Evolutionary conservation across 768 basidiomycete genomes (phyloP).

Genomic region (Boletus patriciae): DNA sequence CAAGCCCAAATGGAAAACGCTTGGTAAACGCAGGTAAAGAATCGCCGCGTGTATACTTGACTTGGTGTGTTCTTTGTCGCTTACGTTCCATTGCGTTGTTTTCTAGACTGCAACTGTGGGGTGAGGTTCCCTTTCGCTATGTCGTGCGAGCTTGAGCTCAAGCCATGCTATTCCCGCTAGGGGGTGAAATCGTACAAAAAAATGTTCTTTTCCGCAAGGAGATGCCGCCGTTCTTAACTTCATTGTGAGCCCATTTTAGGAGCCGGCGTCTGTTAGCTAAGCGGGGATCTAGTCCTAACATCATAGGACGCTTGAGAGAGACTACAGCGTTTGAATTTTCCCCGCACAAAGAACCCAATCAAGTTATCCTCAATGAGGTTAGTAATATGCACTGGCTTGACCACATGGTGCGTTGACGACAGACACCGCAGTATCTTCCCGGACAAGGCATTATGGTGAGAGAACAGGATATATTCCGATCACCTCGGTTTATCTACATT

Average conservation of each 20-base stretch:
- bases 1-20: slow-evolving; percentile 79
- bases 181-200: slow-evolving; percentile 72
- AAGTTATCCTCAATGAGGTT: slow-evolving; percentile 87
- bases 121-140: slow-evolving; percentile 36
- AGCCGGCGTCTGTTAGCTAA: slow-evolving; percentile 5
- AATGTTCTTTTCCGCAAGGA: slow-evolving; percentile 66
- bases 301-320: slow-evolving; percentile 65
- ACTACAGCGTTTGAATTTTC: slow-evolving; percentile 65
- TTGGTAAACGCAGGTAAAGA: slow-evolving; percentile 20
- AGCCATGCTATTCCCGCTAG: slow-evolving; percentile 34
- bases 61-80: neutral
- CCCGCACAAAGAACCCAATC: slow-evolving; percentile 74
- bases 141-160: neutral
- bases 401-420: slow-evolving; percentile 15
- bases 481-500: slow-evolving; percentile 1
- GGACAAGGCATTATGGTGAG: slow-evolving; percentile 92
- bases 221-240: slow-evolving; percentile 67
- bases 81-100: neutral
- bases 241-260: slow-evolving; percentile 51
- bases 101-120: slow-evolving; percentile 72
- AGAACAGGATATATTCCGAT: slow-evolving; percentile 16
- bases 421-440: slow-evolving; percentile 61
- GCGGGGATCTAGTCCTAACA: slow-evolving; percentile 63
- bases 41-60: slow-evolving; percentile 3
- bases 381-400: slow-evolving; percentile 12